These are phyloP conservation scores for Elsinoe perseae DNA, from an alignment of 2,329 filamentous ascomycete genomes.

Conservation along the genomic window DNA sequence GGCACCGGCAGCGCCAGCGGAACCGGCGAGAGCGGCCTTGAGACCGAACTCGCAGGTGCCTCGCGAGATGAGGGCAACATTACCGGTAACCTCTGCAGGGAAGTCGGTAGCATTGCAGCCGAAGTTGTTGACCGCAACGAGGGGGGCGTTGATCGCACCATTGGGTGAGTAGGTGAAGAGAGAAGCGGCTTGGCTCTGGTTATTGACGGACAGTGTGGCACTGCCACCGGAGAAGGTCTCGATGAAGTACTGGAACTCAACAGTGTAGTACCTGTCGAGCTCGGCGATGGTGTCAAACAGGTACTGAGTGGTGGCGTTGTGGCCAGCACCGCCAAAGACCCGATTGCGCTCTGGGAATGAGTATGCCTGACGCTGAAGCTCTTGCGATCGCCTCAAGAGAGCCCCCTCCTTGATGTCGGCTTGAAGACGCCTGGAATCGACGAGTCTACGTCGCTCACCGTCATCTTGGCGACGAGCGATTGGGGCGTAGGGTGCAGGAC, in stretches of 20 bases:
- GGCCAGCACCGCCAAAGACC: constrained; percentile 10
- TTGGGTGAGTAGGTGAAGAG: constrained; percentile 22
- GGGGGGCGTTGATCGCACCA: constrained; percentile 28
- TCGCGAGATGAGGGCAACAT: constrained; percentile 63
- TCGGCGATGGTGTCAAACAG: constrained; percentile 30
- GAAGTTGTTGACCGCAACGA: constrained; percentile 52
- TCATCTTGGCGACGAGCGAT: constrained; percentile 8
- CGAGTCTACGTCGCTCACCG: constrained; percentile 2
- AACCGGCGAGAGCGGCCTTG: constrained; percentile 62
- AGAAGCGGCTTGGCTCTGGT: constrained; percentile 53
- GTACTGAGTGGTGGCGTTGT: constrained; percentile 26
- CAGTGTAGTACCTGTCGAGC: constrained; percentile 54
- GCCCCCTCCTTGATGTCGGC: constrained; percentile 8
- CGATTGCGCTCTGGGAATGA: constrained; percentile 5
- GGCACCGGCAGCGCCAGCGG: constrained; percentile 61
- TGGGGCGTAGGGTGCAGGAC: constrained; percentile 5
- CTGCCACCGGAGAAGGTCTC: constrained; percentile 27
- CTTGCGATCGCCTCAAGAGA: not conserved
- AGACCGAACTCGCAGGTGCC: constrained; percentile 63
- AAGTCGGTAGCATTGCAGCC: constrained; percentile 61
- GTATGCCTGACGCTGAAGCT: constrained; percentile 5
- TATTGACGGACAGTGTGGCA: constrained; percentile 35
- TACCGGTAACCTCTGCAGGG: constrained; percentile 49
- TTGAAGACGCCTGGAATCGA: constrained; percentile 11
- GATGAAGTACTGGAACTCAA: constrained; percentile 40